Evolutionary conservation across 2,329 filamentous ascomycete genomes (phyloP), one percentile per base, ranked within the genome.

Genomic region (Hypoxylon sp.): DNA sequence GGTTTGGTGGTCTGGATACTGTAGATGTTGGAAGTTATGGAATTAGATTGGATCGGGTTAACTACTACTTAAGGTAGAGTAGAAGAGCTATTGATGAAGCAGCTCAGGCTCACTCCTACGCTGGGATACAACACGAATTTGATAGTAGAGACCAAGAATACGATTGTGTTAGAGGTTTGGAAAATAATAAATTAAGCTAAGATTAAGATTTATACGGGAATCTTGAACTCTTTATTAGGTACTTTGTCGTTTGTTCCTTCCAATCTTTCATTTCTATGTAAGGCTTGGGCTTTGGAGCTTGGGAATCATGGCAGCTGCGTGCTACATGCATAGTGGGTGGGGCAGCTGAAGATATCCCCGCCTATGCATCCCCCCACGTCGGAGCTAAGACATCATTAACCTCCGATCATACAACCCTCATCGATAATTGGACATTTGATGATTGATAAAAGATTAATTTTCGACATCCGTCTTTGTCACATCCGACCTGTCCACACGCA

Each of bases 231-330:
- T n/a, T n/a, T n/a, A n/a, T n/a, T n/a, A n/a, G 9, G 20, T n/a
- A 5, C 20, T 35, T 43, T 53, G 37, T 46, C 34, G 9, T 25
- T 37, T 53, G 50, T 25, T 38, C 23, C 23, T 23, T 46, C 36
- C 29, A 30, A 45, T 15, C 7, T 36, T 9, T 26, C 20, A 29
- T 27, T 12, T 32, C n/a, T 15, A n/a, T n/a, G n/a, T n/a, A n/a
- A n/a, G n/a, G n/a, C n/a, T n/a, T n/a, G n/a, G 30, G 30, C n/a
- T 21, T 34, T 32, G 16, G n/a, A 38, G 25, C 34, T 25, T 37
- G 23, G 26, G 15, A 42, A 20, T 27, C n/a, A 21, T 12, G 7
- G 31, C 15, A 17, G 36, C 19, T 29, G n/a, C n/a, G n/a, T n/a
- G n/a, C n/a, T n/a, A n/a, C n/a, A n/a, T n/a, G n/a, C n/a, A n/a